These are phyloP conservation scores for Bonia amplexicaulis DNA, from an alignment of 176 grass and related monocot species.

Conservation along the genomic window DNA sequence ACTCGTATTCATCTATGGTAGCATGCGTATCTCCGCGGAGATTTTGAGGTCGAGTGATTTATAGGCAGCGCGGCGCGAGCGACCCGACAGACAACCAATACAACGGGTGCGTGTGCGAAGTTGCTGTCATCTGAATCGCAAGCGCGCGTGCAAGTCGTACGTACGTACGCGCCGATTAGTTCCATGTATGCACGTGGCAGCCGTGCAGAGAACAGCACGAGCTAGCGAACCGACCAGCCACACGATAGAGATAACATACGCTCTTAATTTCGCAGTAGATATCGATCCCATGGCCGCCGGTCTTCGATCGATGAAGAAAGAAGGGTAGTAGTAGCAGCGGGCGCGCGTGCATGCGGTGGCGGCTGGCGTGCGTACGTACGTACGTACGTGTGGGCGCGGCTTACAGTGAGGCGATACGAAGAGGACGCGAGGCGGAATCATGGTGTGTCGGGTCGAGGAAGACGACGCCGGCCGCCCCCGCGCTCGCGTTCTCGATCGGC, in stretches of 20 bases:
- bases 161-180: neutral
- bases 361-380: neutral
- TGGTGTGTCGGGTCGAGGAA: slow-evolving; percentile 34
- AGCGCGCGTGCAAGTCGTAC: no score
- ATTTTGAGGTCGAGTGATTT: no score
- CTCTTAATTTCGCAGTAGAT: no score
- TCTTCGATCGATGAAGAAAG: neutral
- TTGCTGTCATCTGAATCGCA: no score
- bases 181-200: no score
- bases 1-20: no score
- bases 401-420: neutral
- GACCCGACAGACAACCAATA: no score
- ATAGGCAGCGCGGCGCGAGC: no score
- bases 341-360: neutral
- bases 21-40: no score
- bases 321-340: neutral
- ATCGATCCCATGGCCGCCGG: no score
- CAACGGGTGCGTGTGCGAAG: no score
- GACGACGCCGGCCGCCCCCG: slow-evolving; percentile 7
- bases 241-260: neutral
- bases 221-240: neutral
- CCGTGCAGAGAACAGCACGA: neutral
- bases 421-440: neutral
- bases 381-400: neutral
- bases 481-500: no score